These are phyloP conservation scores for Bruguiera hainesii DNA, from an alignment of 441 rosid species.

Conservation along the genomic window DNA sequence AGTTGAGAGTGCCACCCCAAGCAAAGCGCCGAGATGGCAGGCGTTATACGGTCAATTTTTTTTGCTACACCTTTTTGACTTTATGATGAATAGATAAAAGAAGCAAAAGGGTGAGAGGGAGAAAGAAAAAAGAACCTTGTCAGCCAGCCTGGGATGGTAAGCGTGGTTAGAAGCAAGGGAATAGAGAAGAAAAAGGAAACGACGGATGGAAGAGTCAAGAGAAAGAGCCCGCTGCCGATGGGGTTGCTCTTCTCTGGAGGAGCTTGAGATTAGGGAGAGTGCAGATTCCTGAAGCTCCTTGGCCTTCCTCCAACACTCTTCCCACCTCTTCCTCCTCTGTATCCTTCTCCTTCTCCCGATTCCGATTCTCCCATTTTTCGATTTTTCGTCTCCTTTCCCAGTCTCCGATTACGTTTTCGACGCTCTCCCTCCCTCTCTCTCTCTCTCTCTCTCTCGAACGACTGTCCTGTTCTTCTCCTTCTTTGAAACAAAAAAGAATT, in stretches of 20 bases:
- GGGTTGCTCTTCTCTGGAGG: slow-evolving; percentile 62
- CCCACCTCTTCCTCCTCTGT: slow-evolving; percentile 74
- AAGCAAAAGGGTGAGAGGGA: neutral
- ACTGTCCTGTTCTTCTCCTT: no score
- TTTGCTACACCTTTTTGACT: no score
- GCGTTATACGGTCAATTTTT: slow-evolving; percentile 4
- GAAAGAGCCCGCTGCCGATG: slow-evolving; percentile 62
- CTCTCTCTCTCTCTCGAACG: neutral
- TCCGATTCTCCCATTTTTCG: slow-evolving; percentile 24
- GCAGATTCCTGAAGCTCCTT: slow-evolving; percentile 82
- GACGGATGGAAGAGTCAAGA: slow-evolving; percentile 74
- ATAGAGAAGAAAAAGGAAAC: slow-evolving; percentile 48
- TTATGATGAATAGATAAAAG: neutral
- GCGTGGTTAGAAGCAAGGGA: slow-evolving; percentile 40
- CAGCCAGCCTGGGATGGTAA: slow-evolving; percentile 52
- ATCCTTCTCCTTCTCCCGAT: slow-evolving; percentile 19
- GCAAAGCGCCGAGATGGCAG: slow-evolving; percentile 47
- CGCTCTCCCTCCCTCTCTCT: slow-evolving; percentile 2
- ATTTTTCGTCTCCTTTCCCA: slow-evolving; percentile 12
- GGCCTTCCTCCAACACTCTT: slow-evolving; percentile 59
- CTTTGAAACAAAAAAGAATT: no score
- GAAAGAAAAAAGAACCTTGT: slow-evolving; percentile 44
- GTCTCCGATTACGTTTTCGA: neutral
- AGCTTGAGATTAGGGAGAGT: slow-evolving; percentile 44
- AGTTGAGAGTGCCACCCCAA: slow-evolving; percentile 43